Evolutionary conservation across 768 basidiomycete genomes (phyloP).

Genomic region (Suillus variegatus): DNA sequence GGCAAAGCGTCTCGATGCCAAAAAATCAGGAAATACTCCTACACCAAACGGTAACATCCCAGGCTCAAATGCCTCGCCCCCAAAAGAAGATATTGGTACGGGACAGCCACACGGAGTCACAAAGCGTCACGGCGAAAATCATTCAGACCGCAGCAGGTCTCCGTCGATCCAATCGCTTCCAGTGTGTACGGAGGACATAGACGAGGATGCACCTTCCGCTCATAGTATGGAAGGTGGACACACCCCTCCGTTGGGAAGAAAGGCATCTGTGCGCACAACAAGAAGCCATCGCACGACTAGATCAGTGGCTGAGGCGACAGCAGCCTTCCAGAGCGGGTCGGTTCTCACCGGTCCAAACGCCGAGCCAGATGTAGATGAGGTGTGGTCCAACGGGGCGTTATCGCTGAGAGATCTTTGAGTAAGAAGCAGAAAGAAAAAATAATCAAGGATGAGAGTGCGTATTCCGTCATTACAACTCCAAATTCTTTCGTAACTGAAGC

Average conservation of each 20-base stretch:
- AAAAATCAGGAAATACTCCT: slow-evolving; percentile 1
- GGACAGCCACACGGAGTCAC: not conserved
- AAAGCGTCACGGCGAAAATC: not conserved
- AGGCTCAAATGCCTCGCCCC: not conserved
- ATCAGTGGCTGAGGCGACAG: slow-evolving; percentile 10
- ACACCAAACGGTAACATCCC: not conserved
- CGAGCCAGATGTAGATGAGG: slow-evolving; percentile 41
- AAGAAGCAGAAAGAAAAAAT: slow-evolving; percentile 55
- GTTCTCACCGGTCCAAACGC: slow-evolving; percentile 52
- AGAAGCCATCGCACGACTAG: slow-evolving; percentile 19
- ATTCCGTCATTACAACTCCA: not conserved
- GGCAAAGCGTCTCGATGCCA: not conserved
- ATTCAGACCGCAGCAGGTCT: slow-evolving; percentile 3
- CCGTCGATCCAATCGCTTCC: slow-evolving; percentile 29
- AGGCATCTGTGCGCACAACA: slow-evolving; percentile 24
- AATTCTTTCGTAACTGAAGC: slow-evolving; percentile 1
- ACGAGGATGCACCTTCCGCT: slow-evolving; percentile 6
- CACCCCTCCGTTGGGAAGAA: slow-evolving; percentile 13
- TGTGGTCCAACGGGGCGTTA: slow-evolving; percentile 41
- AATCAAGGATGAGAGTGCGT: slow-evolving; percentile 52
- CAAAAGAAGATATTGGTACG: not conserved
- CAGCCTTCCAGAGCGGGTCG: slow-evolving; percentile 55
- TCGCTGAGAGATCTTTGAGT: slow-evolving; percentile 49
- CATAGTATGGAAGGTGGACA: not conserved
- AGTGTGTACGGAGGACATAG: slow-evolving; percentile 8